These are phyloP conservation scores for Puya raimondii DNA, from an alignment of 176 grass and related monocot species.

Conservation along the genomic window DNA sequence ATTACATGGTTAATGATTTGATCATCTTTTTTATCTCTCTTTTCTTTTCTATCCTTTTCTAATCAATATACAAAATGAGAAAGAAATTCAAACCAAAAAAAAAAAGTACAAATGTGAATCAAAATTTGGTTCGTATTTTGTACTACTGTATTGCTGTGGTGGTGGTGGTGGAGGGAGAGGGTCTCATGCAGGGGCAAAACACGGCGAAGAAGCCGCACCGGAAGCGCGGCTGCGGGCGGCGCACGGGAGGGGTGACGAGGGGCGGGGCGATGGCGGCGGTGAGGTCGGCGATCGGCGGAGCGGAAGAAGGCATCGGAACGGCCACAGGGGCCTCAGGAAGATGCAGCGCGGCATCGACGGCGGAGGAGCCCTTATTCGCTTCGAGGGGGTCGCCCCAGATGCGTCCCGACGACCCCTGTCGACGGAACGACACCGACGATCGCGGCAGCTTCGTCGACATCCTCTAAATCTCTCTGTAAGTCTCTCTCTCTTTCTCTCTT, in stretches of 20 bases:
- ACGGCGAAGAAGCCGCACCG: constrained; percentile 22
- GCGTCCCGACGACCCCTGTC: constrained; percentile 53
- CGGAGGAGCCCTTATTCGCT: constrained; percentile 15
- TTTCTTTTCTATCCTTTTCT: no score
- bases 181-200: constrained; percentile 37
- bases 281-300: background rate
- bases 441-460: constrained; percentile 51
- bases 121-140: background rate
- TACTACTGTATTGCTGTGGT: background rate
- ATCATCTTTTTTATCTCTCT: no score
- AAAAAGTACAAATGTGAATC: no score
- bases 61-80: no score
- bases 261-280: background rate
- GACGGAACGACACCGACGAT: constrained; percentile 52
- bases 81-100: no score
- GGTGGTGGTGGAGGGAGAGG: constrained; percentile 9
- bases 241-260: background rate
- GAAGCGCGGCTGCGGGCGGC: constrained; percentile 1
- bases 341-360: background rate
- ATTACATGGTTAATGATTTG: no score
- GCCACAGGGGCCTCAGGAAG: background rate
- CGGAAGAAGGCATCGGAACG: background rate
- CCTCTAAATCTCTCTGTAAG: background rate
- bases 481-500: constrained; percentile 7
- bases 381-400: constrained; percentile 35